These are phyloP conservation scores for Aspergillus haitiensis DNA, from an alignment of 495 filamentous ascomycete genomes.

Conservation along the genomic window DNA sequence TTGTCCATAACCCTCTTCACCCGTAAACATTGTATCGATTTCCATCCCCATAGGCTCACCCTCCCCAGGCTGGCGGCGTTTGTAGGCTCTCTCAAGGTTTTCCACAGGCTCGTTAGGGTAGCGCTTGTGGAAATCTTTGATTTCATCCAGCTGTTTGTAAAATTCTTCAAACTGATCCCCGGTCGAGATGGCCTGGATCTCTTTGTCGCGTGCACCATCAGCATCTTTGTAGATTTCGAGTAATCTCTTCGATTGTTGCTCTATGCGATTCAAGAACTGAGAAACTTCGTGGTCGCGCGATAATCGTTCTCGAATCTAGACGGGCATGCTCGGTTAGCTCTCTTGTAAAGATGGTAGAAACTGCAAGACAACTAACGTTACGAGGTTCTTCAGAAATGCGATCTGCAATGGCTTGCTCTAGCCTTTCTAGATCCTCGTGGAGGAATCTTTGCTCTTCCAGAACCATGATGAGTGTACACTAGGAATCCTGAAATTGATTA, in stretches of 20 bases:
- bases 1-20: slow-evolving; percentile 87
- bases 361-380: slow-evolving; percentile 59
- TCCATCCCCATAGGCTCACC: slow-evolving; percentile 62
- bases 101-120: slow-evolving; percentile 95
- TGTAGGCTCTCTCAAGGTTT: slow-evolving; percentile 90
- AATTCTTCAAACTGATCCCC: slow-evolving; percentile 93
- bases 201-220: slow-evolving; percentile 65
- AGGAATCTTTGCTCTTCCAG: slow-evolving; percentile 90
- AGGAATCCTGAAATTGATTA: not conserved
- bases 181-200: slow-evolving; percentile 79
- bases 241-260: slow-evolving; percentile 77
- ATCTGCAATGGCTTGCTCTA: slow-evolving; percentile 92
- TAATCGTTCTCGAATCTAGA: slow-evolving; percentile 78
- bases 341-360: not conserved
- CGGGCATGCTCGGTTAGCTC: slow-evolving; percentile 30
- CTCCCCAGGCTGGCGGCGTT: slow-evolving; percentile 65
- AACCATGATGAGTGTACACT: slow-evolving; percentile 57
- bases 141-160: slow-evolving; percentile 75
- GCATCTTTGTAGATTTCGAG: slow-evolving; percentile 83
- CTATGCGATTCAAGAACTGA: slow-evolving; percentile 81
- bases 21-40: slow-evolving; percentile 90
- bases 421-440: slow-evolving; percentile 91
- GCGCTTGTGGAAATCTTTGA: slow-evolving; percentile 82
- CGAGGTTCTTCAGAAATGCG: slow-evolving; percentile 83
- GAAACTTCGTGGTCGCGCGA: slow-evolving; percentile 87